Evolutionary conservation across 345 rosid genomes (phyloP), one percentile per base, ranked within the genome.

Genomic region (Firmiana major): DNA sequence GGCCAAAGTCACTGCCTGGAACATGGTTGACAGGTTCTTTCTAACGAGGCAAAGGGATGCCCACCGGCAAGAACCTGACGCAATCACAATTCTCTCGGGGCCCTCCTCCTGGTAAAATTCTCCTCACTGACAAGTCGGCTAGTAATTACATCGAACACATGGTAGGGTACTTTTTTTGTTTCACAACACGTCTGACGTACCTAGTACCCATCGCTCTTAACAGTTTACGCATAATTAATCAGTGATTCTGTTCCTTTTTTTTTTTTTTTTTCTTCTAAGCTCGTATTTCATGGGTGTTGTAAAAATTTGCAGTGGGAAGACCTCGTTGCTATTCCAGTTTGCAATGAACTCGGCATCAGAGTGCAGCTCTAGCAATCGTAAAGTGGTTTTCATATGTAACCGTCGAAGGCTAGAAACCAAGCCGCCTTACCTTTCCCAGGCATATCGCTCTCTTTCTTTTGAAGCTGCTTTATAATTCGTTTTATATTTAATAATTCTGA

Each of bases 371-470:
- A 54, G 72, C 54, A 67, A 58, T 65, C 76, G 73, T 40, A 74
- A 81, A 2, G 97, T 93, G 12, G 90, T 90, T 59, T 91, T 94
- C 87, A 85, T 94, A 51, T 89, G 97, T 83, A 88, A 83, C 74
- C 92, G 91, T 64, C 79, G 86, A 77, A 84, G 82, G 80, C 75
- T 93, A 16, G 93, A 90, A 76, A 70, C 76, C 71, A 89, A 85
- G 15, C 97, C 97, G 53, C 99, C 97, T 19, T 88, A 69, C 80
- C 93, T 93, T 74, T 91, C 93, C 77, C 90, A 86, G 90, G 97
- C 79, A 77, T 17, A 10, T 68, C 53, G 36, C 0, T 45, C 7
- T 60, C 40, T 55, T 46, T 46, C 36, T 9, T 24, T 71, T 31
- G 57, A n/a, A 19, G 10, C 43, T 70, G 19, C 43, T 58, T 24